phyloP scores from a whole-genome alignment of 164 flowering plant genomes.

The Macadamia tetraphylla region DNA sequence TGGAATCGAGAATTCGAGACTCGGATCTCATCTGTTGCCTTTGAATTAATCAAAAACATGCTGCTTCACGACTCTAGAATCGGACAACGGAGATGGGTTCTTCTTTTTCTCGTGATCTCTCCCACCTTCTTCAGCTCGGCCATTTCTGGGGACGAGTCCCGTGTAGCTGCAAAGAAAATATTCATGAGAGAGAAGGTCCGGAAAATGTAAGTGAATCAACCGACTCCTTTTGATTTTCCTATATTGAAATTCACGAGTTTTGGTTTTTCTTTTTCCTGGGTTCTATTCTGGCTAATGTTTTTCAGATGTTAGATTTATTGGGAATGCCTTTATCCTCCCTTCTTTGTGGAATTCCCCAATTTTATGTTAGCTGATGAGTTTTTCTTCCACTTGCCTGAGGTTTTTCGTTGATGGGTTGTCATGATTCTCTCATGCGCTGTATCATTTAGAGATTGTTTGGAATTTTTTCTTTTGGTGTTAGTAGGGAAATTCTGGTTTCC shows the following conservation, averaged over 20 bases:
- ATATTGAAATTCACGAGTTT: not conserved
- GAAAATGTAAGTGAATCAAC: constrained; percentile 44
- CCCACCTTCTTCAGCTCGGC: constrained; percentile 19
- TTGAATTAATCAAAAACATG: constrained; percentile 20
- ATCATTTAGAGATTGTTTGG: no score
- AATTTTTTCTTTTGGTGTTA: no score
- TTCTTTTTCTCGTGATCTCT: constrained; percentile 34
- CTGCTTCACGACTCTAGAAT: constrained; percentile 11
- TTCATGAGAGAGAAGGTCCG: constrained; percentile 73
- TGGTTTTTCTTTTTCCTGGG: not conserved
- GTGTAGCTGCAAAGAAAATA: constrained; percentile 42
- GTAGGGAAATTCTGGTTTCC: no score
- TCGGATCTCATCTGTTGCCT: no score
- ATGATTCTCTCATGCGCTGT: no score
- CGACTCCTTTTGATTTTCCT: not conserved
- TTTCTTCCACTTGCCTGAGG: no score
- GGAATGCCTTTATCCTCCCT: no score
- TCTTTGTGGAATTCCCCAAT: no score
- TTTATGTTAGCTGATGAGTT: no score
- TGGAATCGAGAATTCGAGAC: no score
- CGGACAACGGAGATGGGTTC: constrained; percentile 27
- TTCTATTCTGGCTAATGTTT: not conserved
- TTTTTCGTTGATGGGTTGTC: no score
- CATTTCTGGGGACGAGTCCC: constrained; percentile 26
- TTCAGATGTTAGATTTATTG: no score